Conservation (phyloP, 2,329 filamentous ascomycete species). For the Fusarium foetens region DNA sequence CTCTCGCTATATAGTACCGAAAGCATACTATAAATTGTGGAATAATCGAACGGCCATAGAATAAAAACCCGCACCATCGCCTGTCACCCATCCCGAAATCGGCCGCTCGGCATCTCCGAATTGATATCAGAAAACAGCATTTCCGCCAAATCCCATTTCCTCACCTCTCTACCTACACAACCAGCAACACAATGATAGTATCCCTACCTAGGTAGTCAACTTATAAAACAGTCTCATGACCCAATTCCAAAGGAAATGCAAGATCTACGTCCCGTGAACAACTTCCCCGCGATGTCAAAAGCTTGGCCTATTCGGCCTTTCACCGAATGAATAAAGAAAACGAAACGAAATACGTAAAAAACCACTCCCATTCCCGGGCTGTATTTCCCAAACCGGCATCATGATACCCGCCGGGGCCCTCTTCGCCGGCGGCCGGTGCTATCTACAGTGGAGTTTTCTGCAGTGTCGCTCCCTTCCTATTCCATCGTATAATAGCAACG, state of each 20-base stretch:
- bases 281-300: not conserved
- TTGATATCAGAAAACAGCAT: not conserved
- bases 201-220: accelerated
- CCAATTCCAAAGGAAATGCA: slow-evolving; percentile 1
- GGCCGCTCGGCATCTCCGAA: not conserved
- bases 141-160: not conserved
- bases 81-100: not conserved
- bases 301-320: not conserved
- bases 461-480: slow-evolving; percentile 1
- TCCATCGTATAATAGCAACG: not conserved
- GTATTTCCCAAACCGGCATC: not conserved
- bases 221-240: not conserved
- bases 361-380: not conserved
- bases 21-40: not conserved
- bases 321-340: slow-evolving; percentile 26
- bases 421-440: slow-evolving; percentile 27
- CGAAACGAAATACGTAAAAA: slow-evolving; percentile 30
- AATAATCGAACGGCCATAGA: not conserved
- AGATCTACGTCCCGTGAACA: not conserved
- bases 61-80: not conserved
- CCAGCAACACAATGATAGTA: not conserved
- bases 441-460: slow-evolving; percentile 22
- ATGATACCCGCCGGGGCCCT: slow-evolving; percentile 21
- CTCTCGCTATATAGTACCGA: not conserved
- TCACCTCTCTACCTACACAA: not conserved